Conservation (phyloP, 2,329 filamentous ascomycete genomes). For the Fusarium coicis region DNA sequence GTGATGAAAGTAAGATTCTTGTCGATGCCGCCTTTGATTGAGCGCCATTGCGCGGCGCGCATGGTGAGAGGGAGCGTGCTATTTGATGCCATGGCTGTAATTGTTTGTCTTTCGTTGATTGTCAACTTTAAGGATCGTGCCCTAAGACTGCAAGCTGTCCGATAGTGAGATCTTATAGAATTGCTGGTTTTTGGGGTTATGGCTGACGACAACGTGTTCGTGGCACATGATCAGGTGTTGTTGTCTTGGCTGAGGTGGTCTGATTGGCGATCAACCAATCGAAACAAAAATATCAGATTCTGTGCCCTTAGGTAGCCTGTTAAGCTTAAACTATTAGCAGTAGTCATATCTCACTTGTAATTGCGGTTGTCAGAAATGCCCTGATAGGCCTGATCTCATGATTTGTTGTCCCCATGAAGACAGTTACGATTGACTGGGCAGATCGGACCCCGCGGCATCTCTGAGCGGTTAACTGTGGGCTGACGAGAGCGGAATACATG, state of each 20-base stretch:
- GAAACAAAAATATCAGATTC: not conserved
- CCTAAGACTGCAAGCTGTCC: rapidly evolving
- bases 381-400: not conserved
- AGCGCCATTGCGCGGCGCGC: slow-evolving; percentile 33
- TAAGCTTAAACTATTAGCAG: not conserved
- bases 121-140: rapidly evolving
- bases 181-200: rapidly evolving
- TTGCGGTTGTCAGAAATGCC: rapidly evolving
- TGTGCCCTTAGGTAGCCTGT: not conserved
- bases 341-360: not conserved
- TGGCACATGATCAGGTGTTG: slow-evolving; percentile 8
- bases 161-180: not conserved
- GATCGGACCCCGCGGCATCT: not conserved
- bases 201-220: not conserved
- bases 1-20: slow-evolving; percentile 12
- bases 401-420: rapidly evolving
- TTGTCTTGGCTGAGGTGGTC: not conserved
- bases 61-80: slow-evolving; percentile 19
- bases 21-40: slow-evolving; percentile 30
- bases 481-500: not conserved
- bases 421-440: rapidly evolving
- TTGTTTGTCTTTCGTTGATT: not conserved
- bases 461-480: rapidly evolving
- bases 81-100: slow-evolving; percentile 12
- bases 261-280: not conserved